These are phyloP conservation scores for Aquilaria malaccensis DNA, from an alignment of 345 rosid genomes.

Conservation along the genomic window DNA sequence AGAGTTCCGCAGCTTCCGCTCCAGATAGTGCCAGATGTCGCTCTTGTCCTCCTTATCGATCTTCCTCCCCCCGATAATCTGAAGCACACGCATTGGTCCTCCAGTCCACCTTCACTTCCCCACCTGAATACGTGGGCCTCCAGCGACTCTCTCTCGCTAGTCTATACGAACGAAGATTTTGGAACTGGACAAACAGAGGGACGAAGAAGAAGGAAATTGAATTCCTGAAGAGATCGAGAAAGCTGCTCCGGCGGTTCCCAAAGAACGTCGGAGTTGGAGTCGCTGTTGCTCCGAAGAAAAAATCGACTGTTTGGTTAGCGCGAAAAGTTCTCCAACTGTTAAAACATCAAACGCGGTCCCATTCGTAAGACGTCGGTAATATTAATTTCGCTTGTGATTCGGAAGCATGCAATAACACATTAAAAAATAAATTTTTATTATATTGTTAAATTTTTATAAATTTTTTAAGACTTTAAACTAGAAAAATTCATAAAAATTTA, in stretches of 20 bases:
- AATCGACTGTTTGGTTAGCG: too few relatives aligned
- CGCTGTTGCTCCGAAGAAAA: too few relatives aligned
- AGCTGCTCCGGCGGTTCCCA: background rate
- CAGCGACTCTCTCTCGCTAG: background rate
- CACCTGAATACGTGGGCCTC: conserved; percentile 8
- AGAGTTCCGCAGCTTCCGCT: background rate
- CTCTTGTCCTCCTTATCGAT: conserved; percentile 4
- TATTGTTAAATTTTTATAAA: too few relatives aligned
- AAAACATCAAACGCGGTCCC: too few relatives aligned
- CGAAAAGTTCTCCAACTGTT: too few relatives aligned
- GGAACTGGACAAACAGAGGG: too few relatives aligned
- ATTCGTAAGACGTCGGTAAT: too few relatives aligned
- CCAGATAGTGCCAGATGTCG: conserved; percentile 4
- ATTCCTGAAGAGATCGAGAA: conserved; percentile 7
- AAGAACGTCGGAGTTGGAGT: background rate
- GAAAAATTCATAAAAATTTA: too few relatives aligned
- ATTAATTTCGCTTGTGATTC: too few relatives aligned
- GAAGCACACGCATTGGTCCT: conserved; percentile 4
- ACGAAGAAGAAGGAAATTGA: background rate
- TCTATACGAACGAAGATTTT: background rate
- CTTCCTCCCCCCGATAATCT: background rate
- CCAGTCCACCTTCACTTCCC: conserved; percentile 8
- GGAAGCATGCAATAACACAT: too few relatives aligned
- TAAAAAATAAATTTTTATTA: too few relatives aligned
- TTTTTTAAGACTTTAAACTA: too few relatives aligned